phyloP scores from a whole-genome alignment of 148 eudicot genomes.

The Hydrangea macrophylla region DNA sequence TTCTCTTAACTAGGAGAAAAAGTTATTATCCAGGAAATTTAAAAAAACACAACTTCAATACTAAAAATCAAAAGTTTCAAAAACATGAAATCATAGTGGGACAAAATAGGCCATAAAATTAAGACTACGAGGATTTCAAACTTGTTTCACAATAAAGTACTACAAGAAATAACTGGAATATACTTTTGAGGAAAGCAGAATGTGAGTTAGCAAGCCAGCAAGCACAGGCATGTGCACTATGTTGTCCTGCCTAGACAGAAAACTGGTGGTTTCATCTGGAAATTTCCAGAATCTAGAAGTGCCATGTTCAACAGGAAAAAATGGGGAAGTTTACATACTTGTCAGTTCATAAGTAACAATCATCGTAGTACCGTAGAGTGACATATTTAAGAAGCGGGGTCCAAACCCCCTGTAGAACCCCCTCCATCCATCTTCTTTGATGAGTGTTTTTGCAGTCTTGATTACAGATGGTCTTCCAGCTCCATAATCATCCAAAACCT shows the following conservation, averaged over 20 bases:
- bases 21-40: background rate
- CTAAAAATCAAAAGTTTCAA: background rate
- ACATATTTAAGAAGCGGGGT: slow-evolving; percentile 76
- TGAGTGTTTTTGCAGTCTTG: slow-evolving; percentile 50
- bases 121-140: too few relatives aligned
- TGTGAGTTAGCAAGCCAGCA: background rate
- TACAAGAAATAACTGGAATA: too few relatives aligned
- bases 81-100: background rate
- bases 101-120: too few relatives aligned
- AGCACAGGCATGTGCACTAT: background rate
- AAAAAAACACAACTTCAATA: too few relatives aligned
- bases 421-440: slow-evolving; percentile 71
- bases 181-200: background rate
- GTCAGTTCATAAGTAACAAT: slow-evolving; percentile 77
- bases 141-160: too few relatives aligned
- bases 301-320: background rate
- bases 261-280: background rate
- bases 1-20: background rate
- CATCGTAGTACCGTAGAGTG: slow-evolving; percentile 80
- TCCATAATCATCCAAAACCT: slow-evolving; percentile 67
- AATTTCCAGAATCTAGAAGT: background rate
- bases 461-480: slow-evolving; percentile 66
- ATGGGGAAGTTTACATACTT: slow-evolving; percentile 31
- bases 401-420: slow-evolving; percentile 86
- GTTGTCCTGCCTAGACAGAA: background rate